phyloP scores from a whole-genome alignment of 2,329 filamentous ascomycete species.

The Talaromyces sp. region DNA sequence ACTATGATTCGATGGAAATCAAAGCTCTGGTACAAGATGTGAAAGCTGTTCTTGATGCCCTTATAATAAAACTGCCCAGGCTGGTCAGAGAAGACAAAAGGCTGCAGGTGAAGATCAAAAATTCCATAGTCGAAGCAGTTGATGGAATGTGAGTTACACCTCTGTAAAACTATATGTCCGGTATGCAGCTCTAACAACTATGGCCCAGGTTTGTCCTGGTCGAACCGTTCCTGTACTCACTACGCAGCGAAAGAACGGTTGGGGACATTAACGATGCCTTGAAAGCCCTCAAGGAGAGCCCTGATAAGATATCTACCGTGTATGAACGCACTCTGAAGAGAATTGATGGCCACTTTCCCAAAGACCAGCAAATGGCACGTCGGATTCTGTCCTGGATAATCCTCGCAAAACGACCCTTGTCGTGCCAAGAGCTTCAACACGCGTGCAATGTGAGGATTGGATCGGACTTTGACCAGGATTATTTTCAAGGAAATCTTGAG shows the following conservation, averaged over 20 bases:
- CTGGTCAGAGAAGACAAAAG: not conserved
- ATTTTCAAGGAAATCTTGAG: not conserved
- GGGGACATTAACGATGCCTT: not conserved
- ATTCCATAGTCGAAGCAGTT: not conserved
- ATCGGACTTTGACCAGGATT: not conserved
- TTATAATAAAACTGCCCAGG: not conserved
- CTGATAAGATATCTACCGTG: not conserved
- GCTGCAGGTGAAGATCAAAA: not conserved
- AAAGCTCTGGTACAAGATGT: not conserved
- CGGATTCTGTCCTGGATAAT: not conserved
- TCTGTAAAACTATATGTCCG: not conserved
- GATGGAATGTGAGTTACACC: not conserved
- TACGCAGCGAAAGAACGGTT: not conserved
- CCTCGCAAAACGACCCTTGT: not conserved
- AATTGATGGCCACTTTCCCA: not conserved
- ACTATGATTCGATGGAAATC: not conserved
- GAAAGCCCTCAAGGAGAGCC: not conserved
- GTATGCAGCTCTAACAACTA: not conserved
- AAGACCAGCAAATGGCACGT: not conserved
- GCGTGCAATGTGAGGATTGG: not conserved
- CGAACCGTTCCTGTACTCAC: not conserved
- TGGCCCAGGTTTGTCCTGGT: not conserved
- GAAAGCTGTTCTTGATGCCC: not conserved
- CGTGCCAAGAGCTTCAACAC: not conserved
- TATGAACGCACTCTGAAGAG: not conserved